Conservation (phyloP, 164 flowering plant species). For the Platanus orientalis region DNA sequence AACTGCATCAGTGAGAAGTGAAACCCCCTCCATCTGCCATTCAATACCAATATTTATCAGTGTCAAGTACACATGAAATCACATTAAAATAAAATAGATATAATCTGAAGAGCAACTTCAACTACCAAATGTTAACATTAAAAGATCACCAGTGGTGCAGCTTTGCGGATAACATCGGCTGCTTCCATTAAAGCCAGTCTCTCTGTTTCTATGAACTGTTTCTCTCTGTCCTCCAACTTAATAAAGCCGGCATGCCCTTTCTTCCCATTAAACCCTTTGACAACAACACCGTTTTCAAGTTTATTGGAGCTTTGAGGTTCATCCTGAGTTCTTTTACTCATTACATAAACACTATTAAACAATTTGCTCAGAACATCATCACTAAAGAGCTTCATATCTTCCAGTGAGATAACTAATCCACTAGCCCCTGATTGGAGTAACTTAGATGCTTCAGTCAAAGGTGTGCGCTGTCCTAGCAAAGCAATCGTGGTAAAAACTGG, state of each 20-base stretch:
- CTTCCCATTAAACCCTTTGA: slow-evolving; percentile 23
- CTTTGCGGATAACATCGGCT: slow-evolving; percentile 56
- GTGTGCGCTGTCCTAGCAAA: slow-evolving; percentile 17
- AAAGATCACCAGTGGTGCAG: slow-evolving; percentile 95
- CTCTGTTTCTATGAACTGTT: slow-evolving; percentile 63
- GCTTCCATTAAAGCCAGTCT: slow-evolving; percentile 59
- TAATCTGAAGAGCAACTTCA: slow-evolving; percentile 28
- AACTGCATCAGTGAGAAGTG: slow-evolving; percentile 85
- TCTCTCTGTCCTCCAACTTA: slow-evolving; percentile 59
- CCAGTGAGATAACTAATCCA: slow-evolving; percentile 66
- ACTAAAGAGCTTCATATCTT: slow-evolving; percentile 39
- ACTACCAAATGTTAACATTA: slow-evolving; percentile 55
- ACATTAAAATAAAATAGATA: slow-evolving; percentile 9
- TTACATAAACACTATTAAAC: slow-evolving; percentile 23
- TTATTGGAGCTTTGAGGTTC: slow-evolving; percentile 19
- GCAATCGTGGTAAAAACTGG: slow-evolving; percentile 54
- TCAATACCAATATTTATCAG: slow-evolving; percentile 23
- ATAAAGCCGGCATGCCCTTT: slow-evolving; percentile 41
- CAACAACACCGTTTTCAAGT: slow-evolving; percentile 15
- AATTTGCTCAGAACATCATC: slow-evolving; percentile 41
- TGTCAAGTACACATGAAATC: slow-evolving; percentile 8
- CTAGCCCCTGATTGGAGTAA: slow-evolving; percentile 66
- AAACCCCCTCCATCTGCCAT: slow-evolving; percentile 93
- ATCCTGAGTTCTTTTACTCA: slow-evolving; percentile 17
- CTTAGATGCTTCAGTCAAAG: slow-evolving; percentile 23